Evolutionary conservation across 2,329 filamentous ascomycete genomes (phyloP), one percentile per base, ranked within the genome.

Genomic region (Arthrobotrys megalospora): DNA sequence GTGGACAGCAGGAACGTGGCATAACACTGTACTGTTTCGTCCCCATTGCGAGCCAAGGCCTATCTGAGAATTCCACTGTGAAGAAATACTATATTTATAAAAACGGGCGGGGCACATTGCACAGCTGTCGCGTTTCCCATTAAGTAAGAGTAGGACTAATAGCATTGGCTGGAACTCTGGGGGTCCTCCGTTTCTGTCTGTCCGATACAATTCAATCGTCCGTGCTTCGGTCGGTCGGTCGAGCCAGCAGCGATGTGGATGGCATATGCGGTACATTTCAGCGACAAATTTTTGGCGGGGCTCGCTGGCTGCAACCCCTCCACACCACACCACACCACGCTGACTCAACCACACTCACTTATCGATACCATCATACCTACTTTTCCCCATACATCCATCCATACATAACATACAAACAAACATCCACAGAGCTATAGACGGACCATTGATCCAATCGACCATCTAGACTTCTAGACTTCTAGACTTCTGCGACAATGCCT

Each of bases 401-500:
- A 2, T 8, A 28, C 5, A 32, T 52, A 0, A 21, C 34, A 58
- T 41, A 52, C 64, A 38, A 14, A 14, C 21, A 34, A 36, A 28
- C 24, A 28, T 28, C 24, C 24, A 2, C 24, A 28, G n/a, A n/a
- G n/a, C n/a, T 28, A 28, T 5, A 28, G 2, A 28, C 5, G 5
- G 24, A 28, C 24, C 24, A 28, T 45, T 45, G 10, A 58, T 11
- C 48, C 19, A 55, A 41, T 11, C n/a, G n/a, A n/a, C n/a, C 32
- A 12, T 28, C 36, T 47, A 43, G 43, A 86, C 82, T 83, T 28
- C 24, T 28, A 28, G 24, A n/a, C n/a, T n/a, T n/a, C n/a, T n/a
- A n/a, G n/a, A n/a, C n/a, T 82, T 62, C 75, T 82, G 81, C 84
- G 85, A 90, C 85, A 79, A 97, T 97, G 96, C 96, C 96, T 86